Evolutionary conservation across 345 rosid genomes (phyloP).

Genomic region (Eucalyptus globulus): DNA sequence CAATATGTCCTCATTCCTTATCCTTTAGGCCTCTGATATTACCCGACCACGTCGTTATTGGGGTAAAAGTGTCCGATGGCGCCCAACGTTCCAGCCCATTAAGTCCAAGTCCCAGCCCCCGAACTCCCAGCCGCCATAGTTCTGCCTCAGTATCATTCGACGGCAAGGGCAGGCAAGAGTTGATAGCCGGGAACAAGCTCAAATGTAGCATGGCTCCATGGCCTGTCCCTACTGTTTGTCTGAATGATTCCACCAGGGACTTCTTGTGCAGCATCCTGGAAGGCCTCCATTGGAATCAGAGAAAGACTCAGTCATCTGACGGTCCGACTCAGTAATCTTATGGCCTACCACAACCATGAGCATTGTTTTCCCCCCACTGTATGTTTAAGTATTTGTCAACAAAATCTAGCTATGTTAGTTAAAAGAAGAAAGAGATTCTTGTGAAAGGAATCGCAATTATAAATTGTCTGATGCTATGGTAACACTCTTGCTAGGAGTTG

Average conservation of each 20-base stretch:
- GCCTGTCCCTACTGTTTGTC: conserved; percentile 95
- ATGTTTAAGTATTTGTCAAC: background rate
- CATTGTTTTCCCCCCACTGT: background rate
- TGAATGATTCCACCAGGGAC: conserved; percentile 69
- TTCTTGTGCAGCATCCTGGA: conserved; percentile 88
- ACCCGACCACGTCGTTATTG: conserved; percentile 80
- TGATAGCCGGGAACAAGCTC: conserved; percentile 79
- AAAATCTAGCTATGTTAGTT: background rate
- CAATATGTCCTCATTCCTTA: conserved; percentile 93
- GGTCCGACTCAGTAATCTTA: conserved; percentile 72
- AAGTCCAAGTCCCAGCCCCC: background rate
- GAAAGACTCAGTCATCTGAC: conserved; percentile 68
- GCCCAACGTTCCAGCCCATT: background rate
- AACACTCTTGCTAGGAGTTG: background rate
- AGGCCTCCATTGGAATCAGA: conserved; percentile 86
- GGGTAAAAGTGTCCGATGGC: conserved; percentile 55
- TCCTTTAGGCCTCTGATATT: conserved; percentile 93
- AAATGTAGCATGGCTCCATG: conserved; percentile 97
- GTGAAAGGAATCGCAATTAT: background rate
- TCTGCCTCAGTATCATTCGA: conserved; percentile 96
- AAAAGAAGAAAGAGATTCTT: background rate
- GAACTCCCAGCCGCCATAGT: conserved; percentile 53
- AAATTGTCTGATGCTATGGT: background rate
- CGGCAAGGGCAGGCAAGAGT: conserved; percentile 78
- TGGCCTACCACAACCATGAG: conserved; percentile 29